Base-by-base conservation (phyloP, 768 basidiomycete genomes). In the Mycena rebaudengoi region DNA sequence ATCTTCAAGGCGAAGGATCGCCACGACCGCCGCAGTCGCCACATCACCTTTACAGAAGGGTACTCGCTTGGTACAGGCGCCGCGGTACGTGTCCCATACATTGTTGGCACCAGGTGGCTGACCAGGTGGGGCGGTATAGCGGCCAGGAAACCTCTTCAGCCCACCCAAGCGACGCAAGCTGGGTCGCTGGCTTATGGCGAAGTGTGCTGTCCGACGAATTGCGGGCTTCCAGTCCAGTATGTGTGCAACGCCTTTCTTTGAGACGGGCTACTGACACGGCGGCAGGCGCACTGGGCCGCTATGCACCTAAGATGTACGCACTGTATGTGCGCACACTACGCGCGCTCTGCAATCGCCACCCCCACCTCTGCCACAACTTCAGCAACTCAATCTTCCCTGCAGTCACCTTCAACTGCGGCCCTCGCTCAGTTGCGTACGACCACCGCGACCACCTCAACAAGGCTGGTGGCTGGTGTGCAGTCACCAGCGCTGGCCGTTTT, bases 401-500 rank as follows among this genome's bases (percentile, higher is more conserved):
- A 1, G 50, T 46, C 1, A 59, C 60, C 20, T 46, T 63, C 51
- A 71, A 71, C 50, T 51, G 69, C 25, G 65, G 66, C 28, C 60
- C 62, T 2, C 21, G 23, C 11, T 49, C 64, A 0, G 39, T 50
- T 32, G 33, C 37, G 23, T 14, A 26, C n/a, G 30, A 39, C 6
- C 70, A 68, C 43, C 35, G 20, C 21, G 66, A 69, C 40, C 32
- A n/a, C 18, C 35, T 10, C 14, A 68, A 67, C 40, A 33, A 29
- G 30, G 50, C 62, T 6, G 33, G 40, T 43, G 52, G 54, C 14
- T 52, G 20, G 16, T 71, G 70, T 57, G 28, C 43, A 0, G 63
- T 71, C 20, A 65, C 65, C 1, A 44, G 61, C 3, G 33, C 57
- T 16, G 70, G 69, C 21, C 23, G 25, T 39, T 70, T 64, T 57